Percentiles rank a stretch among this genome's conserved stretches.
These are phyloP conservation scores for Emydomyces testavorans DNA, from an alignment of 2,329 filamentous ascomycete species.

Conservation along the genomic window DNA sequence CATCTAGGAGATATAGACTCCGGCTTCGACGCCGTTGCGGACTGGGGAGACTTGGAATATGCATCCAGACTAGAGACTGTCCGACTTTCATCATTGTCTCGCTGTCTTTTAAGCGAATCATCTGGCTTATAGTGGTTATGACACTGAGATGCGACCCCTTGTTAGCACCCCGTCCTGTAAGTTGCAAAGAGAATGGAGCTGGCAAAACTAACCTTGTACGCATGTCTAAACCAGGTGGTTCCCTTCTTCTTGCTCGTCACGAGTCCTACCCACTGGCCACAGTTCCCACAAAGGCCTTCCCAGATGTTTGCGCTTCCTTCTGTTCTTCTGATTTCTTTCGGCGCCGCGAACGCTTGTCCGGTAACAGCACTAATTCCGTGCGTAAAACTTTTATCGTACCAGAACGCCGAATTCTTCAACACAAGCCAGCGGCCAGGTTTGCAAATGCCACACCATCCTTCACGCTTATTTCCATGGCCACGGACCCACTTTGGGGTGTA, in stretches of 20 bases:
- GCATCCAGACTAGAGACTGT: slow-evolving; percentile 8
- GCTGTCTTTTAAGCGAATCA: slow-evolving; percentile 55
- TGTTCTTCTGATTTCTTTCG: slow-evolving; percentile 61
- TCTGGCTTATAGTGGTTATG: slow-evolving; percentile 44
- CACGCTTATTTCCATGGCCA: slow-evolving; percentile 74
- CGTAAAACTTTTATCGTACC: slow-evolving; percentile 86
- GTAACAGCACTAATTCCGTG: slow-evolving; percentile 78
- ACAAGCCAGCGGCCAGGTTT: slow-evolving; percentile 77
- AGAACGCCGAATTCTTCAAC: slow-evolving; percentile 81
- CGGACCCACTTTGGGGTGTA: slow-evolving; percentile 78
- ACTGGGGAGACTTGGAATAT: slow-evolving; percentile 5
- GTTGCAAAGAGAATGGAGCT: neutral
- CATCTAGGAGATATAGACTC: neutral
- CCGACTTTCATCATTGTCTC: slow-evolving; percentile 48
- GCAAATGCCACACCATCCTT: slow-evolving; percentile 83
- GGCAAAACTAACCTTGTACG: slow-evolving; percentile 55
- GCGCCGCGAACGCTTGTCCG: slow-evolving; percentile 65
- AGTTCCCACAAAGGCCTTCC: slow-evolving; percentile 31
- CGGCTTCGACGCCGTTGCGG: neutral
- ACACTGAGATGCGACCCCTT: slow-evolving; percentile 41
- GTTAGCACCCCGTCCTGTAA: neutral
- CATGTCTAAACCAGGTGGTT: slow-evolving; percentile 84
- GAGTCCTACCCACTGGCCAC: slow-evolving; percentile 25
- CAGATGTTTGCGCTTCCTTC: slow-evolving; percentile 57
- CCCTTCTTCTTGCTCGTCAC: slow-evolving; percentile 76